Conservation (phyloP, 352 stramenopile genomes). For the Globisporangium alternatum region DNA sequence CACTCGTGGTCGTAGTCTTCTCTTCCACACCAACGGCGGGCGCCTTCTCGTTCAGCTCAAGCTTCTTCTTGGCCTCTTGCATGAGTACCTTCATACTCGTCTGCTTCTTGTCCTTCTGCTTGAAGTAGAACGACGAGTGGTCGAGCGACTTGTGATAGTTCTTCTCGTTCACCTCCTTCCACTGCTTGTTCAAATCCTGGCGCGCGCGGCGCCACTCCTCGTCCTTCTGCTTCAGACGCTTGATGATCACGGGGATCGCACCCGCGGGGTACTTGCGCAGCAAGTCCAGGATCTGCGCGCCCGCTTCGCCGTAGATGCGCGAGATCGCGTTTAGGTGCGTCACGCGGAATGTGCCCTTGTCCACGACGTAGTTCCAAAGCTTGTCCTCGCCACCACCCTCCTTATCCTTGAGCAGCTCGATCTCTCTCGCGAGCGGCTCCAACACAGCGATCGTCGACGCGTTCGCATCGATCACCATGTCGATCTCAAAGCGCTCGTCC, state of each 20-base stretch:
- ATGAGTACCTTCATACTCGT: conserved; percentile 95
- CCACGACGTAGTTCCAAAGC: conserved; percentile 90
- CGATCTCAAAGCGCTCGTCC: conserved; percentile 95
- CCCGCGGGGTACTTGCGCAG: conserved; percentile 95
- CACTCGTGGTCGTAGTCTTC: neutral
- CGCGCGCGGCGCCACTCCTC: conserved; percentile 93
- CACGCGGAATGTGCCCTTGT: conserved; percentile 93
- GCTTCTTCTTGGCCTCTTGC: conserved; percentile 82
- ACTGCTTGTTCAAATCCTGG: conserved; percentile 95
- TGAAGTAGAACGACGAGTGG: conserved; percentile 99
- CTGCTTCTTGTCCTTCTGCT: conserved; percentile 97
- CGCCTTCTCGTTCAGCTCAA: conserved; percentile 60
- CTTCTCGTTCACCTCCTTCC: conserved; percentile 97
- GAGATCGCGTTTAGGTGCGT: conserved; percentile 98
- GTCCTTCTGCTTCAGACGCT: conserved; percentile 98
- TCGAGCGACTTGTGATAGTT: conserved; percentile 99
- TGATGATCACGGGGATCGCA: conserved; percentile 97
- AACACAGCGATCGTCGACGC: conserved; percentile 93
- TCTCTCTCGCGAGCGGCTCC: conserved; percentile 94
- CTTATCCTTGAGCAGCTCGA: conserved; percentile 81
- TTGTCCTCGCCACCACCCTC: conserved; percentile 57
- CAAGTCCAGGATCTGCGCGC: conserved; percentile 90
- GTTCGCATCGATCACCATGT: conserved; percentile 97
- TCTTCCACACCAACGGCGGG: conserved; percentile 7
- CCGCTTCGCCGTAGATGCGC: conserved; percentile 97